Conservation (phyloP, 2,329 filamentous ascomycete genomes). For the Trichoderma semiorbis region DNA sequence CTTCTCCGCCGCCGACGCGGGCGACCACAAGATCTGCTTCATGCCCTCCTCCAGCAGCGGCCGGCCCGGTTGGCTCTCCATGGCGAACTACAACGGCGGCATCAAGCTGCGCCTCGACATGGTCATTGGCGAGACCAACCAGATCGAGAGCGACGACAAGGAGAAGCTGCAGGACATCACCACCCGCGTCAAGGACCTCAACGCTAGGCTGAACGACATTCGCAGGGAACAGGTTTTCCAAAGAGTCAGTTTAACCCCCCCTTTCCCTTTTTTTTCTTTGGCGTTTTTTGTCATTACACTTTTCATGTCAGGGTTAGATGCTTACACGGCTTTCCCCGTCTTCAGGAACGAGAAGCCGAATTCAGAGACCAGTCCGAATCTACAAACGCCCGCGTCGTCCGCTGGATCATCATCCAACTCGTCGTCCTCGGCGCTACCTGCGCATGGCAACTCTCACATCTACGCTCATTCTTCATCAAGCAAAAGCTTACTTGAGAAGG, state of each 20-base stretch:
- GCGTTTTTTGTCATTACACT: not conserved
- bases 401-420: constrained; percentile 91
- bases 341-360: constrained; percentile 89
- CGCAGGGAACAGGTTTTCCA: constrained; percentile 95
- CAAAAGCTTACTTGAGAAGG: constrained; percentile 84
- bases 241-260: constrained; percentile 54
- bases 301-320: not conserved
- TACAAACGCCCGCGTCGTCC: constrained; percentile 86
- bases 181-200: constrained; percentile 83
- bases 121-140: constrained; percentile 88
- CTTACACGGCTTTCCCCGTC: not conserved
- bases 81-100: constrained; percentile 63
- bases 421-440: constrained; percentile 81
- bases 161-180: constrained; percentile 87
- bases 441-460: constrained; percentile 94
- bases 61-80: constrained; percentile 67
- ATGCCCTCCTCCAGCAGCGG: constrained; percentile 73
- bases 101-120: constrained; percentile 85
- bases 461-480: constrained; percentile 98
- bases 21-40: constrained; percentile 95
- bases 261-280: no score
- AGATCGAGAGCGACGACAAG: constrained; percentile 93
- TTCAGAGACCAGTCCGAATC: constrained; percentile 96
- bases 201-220: constrained; percentile 81
- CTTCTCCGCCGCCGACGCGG: constrained; percentile 90